phyloP scores from a whole-genome alignment of 1,284 basidiomycete species.

The Mycena citricolor region DNA sequence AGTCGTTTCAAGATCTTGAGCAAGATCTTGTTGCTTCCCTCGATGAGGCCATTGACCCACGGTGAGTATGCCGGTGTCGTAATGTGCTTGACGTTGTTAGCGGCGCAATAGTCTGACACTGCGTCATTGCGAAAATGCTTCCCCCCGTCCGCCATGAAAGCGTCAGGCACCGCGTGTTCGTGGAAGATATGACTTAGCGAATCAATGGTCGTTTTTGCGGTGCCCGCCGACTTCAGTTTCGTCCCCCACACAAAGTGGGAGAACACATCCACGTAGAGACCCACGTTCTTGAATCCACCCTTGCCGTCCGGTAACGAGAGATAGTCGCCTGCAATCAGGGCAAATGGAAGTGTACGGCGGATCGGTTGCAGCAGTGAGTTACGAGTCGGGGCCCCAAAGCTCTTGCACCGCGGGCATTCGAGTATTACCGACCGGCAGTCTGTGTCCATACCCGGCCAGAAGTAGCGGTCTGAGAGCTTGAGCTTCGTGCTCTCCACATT shows the following conservation, averaged over 20 bases:
- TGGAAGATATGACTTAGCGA: slow-evolving; percentile 26
- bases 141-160: slow-evolving; percentile 39
- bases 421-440: slow-evolving; percentile 25
- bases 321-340: slow-evolving; percentile 35
- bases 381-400: slow-evolving; percentile 28
- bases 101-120: slow-evolving; percentile 29
- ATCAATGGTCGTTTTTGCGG: slow-evolving; percentile 25
- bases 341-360: slow-evolving; percentile 34
- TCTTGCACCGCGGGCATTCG: slow-evolving; percentile 31
- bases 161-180: slow-evolving; percentile 27
- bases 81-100: slow-evolving; percentile 24
- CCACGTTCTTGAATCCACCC: slow-evolving; percentile 28
- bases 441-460: slow-evolving; percentile 31
- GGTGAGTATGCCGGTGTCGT: slow-evolving; percentile 37
- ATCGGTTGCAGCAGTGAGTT: slow-evolving; percentile 37
- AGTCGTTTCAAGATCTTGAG: slow-evolving; percentile 29
- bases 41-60: slow-evolving; percentile 25
- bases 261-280: slow-evolving; percentile 13
- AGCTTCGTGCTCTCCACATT: slow-evolving; percentile 31
- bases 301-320: slow-evolving; percentile 34
- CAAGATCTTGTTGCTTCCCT: slow-evolving; percentile 25
- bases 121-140: slow-evolving; percentile 38
- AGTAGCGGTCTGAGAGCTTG: slow-evolving; percentile 27
- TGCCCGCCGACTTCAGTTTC: slow-evolving; percentile 7
- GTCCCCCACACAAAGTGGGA: slow-evolving; percentile 14